phyloP scores from a whole-genome alignment of 768 basidiomycete species.

The Coprinopsis strossmayeri region DNA sequence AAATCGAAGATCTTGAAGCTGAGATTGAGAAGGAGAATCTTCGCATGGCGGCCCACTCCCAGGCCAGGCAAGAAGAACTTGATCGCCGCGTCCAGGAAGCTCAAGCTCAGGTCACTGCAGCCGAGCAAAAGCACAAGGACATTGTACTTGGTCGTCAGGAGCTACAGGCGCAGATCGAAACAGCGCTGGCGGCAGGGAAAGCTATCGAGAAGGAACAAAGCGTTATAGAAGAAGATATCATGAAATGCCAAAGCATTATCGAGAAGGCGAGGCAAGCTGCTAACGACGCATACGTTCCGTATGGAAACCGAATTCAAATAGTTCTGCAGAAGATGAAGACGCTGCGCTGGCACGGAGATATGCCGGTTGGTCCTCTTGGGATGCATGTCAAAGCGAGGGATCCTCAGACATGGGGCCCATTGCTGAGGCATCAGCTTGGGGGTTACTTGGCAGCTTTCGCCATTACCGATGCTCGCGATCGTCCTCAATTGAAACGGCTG shows the following conservation, averaged over 20 bases:
- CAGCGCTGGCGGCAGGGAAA: slow-evolving; percentile 19
- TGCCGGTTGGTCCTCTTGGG: slow-evolving; percentile 78
- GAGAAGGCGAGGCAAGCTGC: slow-evolving; percentile 41
- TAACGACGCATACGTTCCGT: slow-evolving; percentile 53
- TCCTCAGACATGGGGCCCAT: slow-evolving; percentile 48
- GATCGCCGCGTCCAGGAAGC: slow-evolving; percentile 44
- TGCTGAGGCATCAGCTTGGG: slow-evolving; percentile 62
- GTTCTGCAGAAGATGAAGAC: slow-evolving; percentile 48
- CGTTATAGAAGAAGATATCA: slow-evolving; percentile 34
- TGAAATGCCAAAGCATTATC: slow-evolving; percentile 44
- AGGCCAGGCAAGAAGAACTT: slow-evolving; percentile 55
- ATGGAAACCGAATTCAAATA: slow-evolving; percentile 53
- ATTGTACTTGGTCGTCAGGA: slow-evolving; percentile 28
- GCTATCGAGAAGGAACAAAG: slow-evolving; percentile 25
- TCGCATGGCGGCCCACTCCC: slow-evolving; percentile 49
- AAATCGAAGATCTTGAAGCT: slow-evolving; percentile 28
- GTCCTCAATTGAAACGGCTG: slow-evolving; percentile 47
- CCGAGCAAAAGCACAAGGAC: slow-evolving; percentile 27
- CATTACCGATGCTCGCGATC: slow-evolving; percentile 65
- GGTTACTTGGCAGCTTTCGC: slow-evolving; percentile 60
- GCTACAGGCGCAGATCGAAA: slow-evolving; percentile 21
- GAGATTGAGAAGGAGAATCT: slow-evolving; percentile 49
- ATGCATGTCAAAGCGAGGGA: slow-evolving; percentile 70
- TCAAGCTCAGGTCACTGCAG: slow-evolving; percentile 28
- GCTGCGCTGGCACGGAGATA: slow-evolving; percentile 56